Conservation (phyloP, 2,329 filamentous ascomycete genomes). For the Davidsoniella virescens region DNA sequence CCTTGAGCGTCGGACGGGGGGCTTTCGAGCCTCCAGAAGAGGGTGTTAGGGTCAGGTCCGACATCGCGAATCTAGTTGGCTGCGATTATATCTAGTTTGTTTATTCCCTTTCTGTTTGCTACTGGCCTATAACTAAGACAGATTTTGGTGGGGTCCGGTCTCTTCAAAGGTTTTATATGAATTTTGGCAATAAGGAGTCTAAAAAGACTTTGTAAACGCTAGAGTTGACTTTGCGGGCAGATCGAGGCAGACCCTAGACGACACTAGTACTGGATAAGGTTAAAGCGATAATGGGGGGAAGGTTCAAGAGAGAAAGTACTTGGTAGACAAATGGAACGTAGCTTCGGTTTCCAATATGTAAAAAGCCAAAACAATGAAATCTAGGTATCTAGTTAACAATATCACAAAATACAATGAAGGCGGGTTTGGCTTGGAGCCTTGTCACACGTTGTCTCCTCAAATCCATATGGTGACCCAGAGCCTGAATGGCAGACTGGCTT, state of each 20-base stretch:
- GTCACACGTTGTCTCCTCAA: too few relatives aligned
- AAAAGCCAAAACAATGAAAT: too few relatives aligned
- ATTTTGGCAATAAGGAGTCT: too few relatives aligned
- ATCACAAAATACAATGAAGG: too few relatives aligned
- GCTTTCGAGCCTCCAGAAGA: conserved; percentile 13
- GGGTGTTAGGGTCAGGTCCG: background rate
- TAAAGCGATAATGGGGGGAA: background rate
- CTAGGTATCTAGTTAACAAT: too few relatives aligned
- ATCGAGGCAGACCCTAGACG: background rate
- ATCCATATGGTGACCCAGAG: too few relatives aligned
- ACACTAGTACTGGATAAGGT: background rate
- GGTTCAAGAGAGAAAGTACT: background rate
- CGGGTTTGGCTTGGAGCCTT: too few relatives aligned
- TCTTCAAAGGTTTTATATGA: background rate
- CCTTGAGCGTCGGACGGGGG: conserved; percentile 31
- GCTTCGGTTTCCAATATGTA: too few relatives aligned
- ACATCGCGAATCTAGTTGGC: conserved; percentile 2
- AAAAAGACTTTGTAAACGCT: too few relatives aligned
- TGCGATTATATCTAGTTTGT: background rate
- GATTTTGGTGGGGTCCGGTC: background rate
- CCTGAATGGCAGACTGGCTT: too few relatives aligned
- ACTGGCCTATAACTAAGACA: too few relatives aligned
- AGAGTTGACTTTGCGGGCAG: too few relatives aligned
- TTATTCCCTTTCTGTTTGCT: background rate
- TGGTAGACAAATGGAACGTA: background rate